Base-by-base conservation (phyloP, 2,329 filamentous ascomycete genomes). In the Fusarium compactum region DNA sequence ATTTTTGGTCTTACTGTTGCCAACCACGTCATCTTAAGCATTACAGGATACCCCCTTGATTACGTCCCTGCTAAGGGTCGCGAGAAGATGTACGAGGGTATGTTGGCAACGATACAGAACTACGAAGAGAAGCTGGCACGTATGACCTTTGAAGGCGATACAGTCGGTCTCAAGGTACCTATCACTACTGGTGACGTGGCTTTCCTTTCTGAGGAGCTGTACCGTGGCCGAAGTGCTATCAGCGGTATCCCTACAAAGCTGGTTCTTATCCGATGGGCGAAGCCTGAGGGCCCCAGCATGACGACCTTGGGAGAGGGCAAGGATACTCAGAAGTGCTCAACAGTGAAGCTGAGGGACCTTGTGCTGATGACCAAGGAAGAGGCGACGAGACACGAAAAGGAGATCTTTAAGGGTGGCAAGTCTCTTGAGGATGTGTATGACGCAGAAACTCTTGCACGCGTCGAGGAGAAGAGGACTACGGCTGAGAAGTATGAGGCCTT, bases 361-460 rank as follows among this genome's bases (percentile, higher is more conserved):
- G 94, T 97, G 0, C 92, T 92, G 74, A 93, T 98, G 93, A 98
- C 95, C 2, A 97, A 95, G 79, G 95, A 98, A 66, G 95, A 98
- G 80, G 93, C 92, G 5, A 82, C 85, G 18, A 85, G 87, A 62
- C 96, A 99, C 79, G 93, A 97, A 78, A 92, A 90, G 78, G 85
- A 93, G 76, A 86, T 98, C 2, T 83, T 98, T 46, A 90, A 88
- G 74, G 92, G 88, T 0, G 87, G 85, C 2, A 92, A 90, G 81
- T 80, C 78, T 11, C 83, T 89, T 0, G 91, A 92, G 70, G 91
- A 95, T 2, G 68, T 98, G 27, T 99, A 98, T 77, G 89, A 91
- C 74, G 76, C 80, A 18, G 87, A 88, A 30, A 89, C 91, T 0
- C 82, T 97, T 52, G 84, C 87, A 59, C 84, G 85, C 62, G 92